These are phyloP conservation scores for Davidsoniella virescens DNA, from an alignment of 2,329 filamentous ascomycete species.

Conservation along the genomic window DNA sequence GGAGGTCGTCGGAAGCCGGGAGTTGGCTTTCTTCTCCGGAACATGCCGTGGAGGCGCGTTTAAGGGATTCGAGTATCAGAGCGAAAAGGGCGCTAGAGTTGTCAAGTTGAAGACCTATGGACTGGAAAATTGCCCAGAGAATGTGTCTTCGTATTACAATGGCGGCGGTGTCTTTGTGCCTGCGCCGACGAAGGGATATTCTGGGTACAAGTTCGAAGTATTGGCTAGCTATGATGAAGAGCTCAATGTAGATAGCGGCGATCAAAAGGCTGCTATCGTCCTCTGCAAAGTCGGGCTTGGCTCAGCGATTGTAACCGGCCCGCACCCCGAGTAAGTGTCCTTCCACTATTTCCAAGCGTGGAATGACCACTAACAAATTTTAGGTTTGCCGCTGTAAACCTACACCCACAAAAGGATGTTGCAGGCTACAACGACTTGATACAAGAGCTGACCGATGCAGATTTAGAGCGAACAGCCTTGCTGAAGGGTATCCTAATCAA, in stretches of 20 bases:
- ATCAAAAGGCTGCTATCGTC: conserved; percentile 61
- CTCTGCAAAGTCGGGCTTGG: conserved; percentile 73
- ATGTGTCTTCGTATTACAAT: conserved; percentile 75
- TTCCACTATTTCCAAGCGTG: background rate
- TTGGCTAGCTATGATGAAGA: conserved; percentile 65
- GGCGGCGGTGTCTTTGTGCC: conserved; percentile 89
- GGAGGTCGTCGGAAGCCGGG: conserved; percentile 72
- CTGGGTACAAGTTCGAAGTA: conserved; percentile 44
- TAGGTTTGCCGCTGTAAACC: conserved; percentile 69
- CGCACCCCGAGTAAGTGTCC: conserved; percentile 64
- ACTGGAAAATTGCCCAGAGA: conserved; percentile 35
- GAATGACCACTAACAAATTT: conserved; percentile 11
- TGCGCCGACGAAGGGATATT: conserved; percentile 27
- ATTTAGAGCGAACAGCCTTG: conserved; percentile 55
- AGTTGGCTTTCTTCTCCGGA: conserved; percentile 78
- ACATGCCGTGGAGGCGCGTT: conserved; percentile 77
- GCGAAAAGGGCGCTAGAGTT: conserved; percentile 67
- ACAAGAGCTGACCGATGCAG: conserved; percentile 48
- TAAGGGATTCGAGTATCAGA: conserved; percentile 76
- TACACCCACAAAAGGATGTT: conserved; percentile 49
- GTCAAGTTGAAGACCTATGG: conserved; percentile 49
- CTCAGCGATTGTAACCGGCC: conserved; percentile 62
- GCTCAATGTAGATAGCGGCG: conserved; percentile 59
- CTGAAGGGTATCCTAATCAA: conserved; percentile 65
- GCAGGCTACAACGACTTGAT: conserved; percentile 58